Conservation (phyloP, 495 filamentous ascomycete genomes). For the Penicillium arizonense region DNA sequence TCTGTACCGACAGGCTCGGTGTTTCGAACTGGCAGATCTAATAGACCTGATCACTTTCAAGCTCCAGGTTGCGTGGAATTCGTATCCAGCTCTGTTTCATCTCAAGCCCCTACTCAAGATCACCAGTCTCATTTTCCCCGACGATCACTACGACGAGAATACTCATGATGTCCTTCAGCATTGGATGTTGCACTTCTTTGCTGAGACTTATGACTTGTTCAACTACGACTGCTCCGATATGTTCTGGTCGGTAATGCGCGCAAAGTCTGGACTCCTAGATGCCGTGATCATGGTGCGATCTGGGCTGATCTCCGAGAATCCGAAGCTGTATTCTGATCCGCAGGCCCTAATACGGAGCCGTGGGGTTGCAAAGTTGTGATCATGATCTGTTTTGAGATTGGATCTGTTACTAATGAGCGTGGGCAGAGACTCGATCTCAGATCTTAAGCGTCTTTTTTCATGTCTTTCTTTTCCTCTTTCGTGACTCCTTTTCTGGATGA, state of each 20-base stretch:
- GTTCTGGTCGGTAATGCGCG: slow-evolving; percentile 10
- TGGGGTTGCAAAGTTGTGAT: slow-evolving; percentile 9
- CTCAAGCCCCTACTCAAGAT: slow-evolving; percentile 9
- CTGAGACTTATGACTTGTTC: slow-evolving; percentile 14
- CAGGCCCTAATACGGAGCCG: slow-evolving; percentile 8
- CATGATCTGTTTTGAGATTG: too few species aligned
- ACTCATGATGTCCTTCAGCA: slow-evolving; percentile 11
- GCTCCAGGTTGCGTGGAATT: slow-evolving; percentile 26
- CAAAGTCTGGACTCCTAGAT: background rate
- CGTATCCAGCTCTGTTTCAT: slow-evolving; percentile 11
- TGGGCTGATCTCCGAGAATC: background rate
- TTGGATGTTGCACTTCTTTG: slow-evolving; percentile 20
- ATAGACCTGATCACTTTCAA: slow-evolving; percentile 13
- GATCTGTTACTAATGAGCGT: too few species aligned
- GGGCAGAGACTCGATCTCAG: too few species aligned
- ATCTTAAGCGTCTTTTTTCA: too few species aligned
- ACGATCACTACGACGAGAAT: background rate
- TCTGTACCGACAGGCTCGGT: slow-evolving; percentile 9
- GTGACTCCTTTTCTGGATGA: too few species aligned
- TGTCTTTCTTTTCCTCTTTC: too few species aligned
- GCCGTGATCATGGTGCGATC: background rate
- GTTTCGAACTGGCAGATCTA: slow-evolving; percentile 1
- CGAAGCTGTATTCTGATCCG: slow-evolving; percentile 5
- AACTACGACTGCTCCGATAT: background rate
- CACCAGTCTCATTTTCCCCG: background rate